These are phyloP conservation scores for Thermothelomyces thermophilus DNA, from an alignment of 2,329 filamentous ascomycete genomes.

Conservation along the genomic window DNA sequence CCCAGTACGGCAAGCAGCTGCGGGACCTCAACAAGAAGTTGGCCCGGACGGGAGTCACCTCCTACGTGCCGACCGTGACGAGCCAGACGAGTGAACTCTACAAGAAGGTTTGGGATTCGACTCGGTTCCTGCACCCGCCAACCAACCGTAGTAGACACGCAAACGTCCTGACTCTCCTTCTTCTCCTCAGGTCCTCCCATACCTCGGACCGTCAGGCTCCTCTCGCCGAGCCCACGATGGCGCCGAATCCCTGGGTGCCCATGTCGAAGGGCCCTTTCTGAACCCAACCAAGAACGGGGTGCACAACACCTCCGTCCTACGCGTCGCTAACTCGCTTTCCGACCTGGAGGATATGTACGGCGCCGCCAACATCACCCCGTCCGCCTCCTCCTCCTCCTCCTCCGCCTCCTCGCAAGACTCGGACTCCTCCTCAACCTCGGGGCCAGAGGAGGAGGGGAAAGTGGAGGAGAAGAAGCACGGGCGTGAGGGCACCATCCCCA, in stretches of 20 bases:
- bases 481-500: slow-evolving; percentile 32
- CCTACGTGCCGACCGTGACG: slow-evolving; percentile 78
- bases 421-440: background rate
- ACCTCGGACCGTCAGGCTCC: slow-evolving; percentile 64
- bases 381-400: background rate
- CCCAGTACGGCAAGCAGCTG: slow-evolving; percentile 66
- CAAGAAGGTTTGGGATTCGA: slow-evolving; percentile 56
- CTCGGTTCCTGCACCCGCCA: too few species aligned
- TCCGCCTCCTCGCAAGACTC: background rate
- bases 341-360: slow-evolving; percentile 71
- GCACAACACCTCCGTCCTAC: slow-evolving; percentile 69
- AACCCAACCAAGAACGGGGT: slow-evolving; percentile 78
- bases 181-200: slow-evolving; percentile 55
- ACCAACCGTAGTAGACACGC: too few species aligned
- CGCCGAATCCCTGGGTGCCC: slow-evolving; percentile 80
- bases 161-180: too few species aligned
- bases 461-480: background rate
- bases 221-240: slow-evolving; percentile 58
- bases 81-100: slow-evolving; percentile 79
- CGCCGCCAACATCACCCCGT: slow-evolving; percentile 52
- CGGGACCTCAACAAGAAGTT: slow-evolving; percentile 64
- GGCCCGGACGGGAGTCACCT: slow-evolving; percentile 75
- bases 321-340: slow-evolving; percentile 53
- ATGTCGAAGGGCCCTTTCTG: slow-evolving; percentile 87
- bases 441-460: too few species aligned